Evolutionary conservation across 805 yeast genomes (phyloP).

Genomic region (Metschnikowia lochheadii): DNA sequence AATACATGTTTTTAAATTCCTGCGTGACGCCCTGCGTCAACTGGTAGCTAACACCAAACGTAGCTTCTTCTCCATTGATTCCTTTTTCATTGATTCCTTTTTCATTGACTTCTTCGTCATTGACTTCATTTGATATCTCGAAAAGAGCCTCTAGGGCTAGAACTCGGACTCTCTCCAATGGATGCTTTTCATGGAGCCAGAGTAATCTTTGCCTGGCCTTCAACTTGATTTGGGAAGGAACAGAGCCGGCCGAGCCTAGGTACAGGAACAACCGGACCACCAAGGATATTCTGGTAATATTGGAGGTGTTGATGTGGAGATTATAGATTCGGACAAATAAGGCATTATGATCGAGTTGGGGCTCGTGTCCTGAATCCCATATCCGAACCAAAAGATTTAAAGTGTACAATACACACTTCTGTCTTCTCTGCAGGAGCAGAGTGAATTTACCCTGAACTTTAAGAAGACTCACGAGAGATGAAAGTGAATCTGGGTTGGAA

Average conservation of each 20-base stretch:
- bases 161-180: conserved; percentile 27
- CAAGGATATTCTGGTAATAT: conserved; percentile 31
- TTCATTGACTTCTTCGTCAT: too few species aligned
- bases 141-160: conserved; percentile 42
- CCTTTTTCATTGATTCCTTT: too few species aligned
- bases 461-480: conserved; percentile 18
- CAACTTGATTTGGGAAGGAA: background rate
- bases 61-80: background rate
- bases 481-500: background rate
- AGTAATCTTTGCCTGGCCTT: conserved; percentile 19
- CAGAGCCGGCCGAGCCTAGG: conserved; percentile 20
- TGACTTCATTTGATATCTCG: conserved; percentile 28
- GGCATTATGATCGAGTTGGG: conserved; percentile 25
- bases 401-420: conserved; percentile 22
- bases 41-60: background rate
- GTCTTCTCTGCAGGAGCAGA: conserved; percentile 13
- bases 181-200: conserved; percentile 31
- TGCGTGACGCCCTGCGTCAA: conserved; percentile 2
- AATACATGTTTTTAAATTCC: background rate
- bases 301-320: conserved; percentile 49
- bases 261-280: conserved; percentile 44
- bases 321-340: conserved; percentile 51
- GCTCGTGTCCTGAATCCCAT: conserved; percentile 39
- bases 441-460: conserved; percentile 13
- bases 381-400: conserved; percentile 33